Evolutionary conservation across 495 filamentous ascomycete genomes (phyloP), one percentile per base, ranked within the genome.

Genomic region (Aspergillus campestris): DNA sequence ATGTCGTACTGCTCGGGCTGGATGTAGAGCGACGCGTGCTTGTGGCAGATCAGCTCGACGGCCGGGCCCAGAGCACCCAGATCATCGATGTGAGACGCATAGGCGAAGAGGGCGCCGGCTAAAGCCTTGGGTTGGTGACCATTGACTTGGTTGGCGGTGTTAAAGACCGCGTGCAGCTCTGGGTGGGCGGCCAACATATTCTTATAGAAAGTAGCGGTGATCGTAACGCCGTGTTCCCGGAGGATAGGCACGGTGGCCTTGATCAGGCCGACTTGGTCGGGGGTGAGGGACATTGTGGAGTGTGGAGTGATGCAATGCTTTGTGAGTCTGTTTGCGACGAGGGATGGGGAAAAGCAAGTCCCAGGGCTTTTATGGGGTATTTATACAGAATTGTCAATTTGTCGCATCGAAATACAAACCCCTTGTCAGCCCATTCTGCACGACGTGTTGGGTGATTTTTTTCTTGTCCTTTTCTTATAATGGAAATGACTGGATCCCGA

Each of bases 41-140:
- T 87, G 61, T 84, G 73, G 57, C 81, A 80, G 57, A 89, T 87
- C 51, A 80, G 72, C 60, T 82, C 79, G n/a, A 89, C 74, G 31
- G 80, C 78, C 6, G 74, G 69, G 31, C 60, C 48, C 5, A 89
- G 71, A 24, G 72, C 77, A 42, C 66, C 69, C 6, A 86, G 74
- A 62, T 86, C 72, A 61, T 87, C 84, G 57, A 87, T 83, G 59
- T 87, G 71, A 14, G 71, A 69, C 44, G 84, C 84, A 49, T 87
- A 87, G 30, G 80, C 81, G 53, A 81, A 79, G 31, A 89, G 73
- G 9, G 83, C 72, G 41, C 62, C 67, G 33, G 84, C 83, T 7
- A 89, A 71, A 9, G 84, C 83, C 12, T 65, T 67, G 3, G 80
- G 70, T 50, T 89, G 85, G 40, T 76, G 74, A 38, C 82, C 79